Evolutionary conservation across 1,139 yeast species (phyloP), one percentile per base, ranked within the genome.

Genomic region (Yamadazyma blattariae): DNA sequence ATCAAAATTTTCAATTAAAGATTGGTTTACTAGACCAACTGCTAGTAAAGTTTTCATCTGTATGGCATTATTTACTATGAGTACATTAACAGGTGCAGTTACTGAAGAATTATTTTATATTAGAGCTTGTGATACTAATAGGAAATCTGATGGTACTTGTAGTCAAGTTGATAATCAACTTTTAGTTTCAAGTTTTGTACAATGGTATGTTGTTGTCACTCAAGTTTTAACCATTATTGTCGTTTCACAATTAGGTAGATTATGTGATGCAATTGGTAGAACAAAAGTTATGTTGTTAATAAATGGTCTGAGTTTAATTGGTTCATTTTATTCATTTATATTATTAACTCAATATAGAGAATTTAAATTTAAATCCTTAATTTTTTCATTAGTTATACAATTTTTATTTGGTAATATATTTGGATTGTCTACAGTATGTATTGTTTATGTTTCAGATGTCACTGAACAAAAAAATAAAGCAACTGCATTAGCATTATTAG

Each of bases 251-350:
- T 48, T 77, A 11, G 84, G 86, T 0, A 68, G 73, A n/a, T 44
- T 74, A 18, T 75, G 85, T 9, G 90, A 83, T 53, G 57, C 67
- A 23, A 60, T 68, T 37, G 92, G 92, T 1, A 61, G 90, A 30
- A 72, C 67, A 38, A 64, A 46, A 1, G 54, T 74, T 16, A 38
- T 61, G 39, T 47, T 64, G 15, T 48, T 60, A 3, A 32, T 26
- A 9, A 8, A 21, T n/a, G 3, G 11, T 5, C 4, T 8, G 7
- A 12, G n/a, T 5, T 16, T 27, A 4, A 8, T 32, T 7, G 21
- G 24, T n/a, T 9, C 10, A 11, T 3, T 27, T 4, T 16, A 9
- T 7, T 12, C 11, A 6, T 32, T 20, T 21, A 4, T 11, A 3
- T 25, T 20, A 6, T 32, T 32, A 14, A 13, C 19, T 2, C 12